Evolutionary conservation across 2,329 filamentous ascomycete genomes (phyloP).

Genomic region (Mycogone perniciosa): DNA sequence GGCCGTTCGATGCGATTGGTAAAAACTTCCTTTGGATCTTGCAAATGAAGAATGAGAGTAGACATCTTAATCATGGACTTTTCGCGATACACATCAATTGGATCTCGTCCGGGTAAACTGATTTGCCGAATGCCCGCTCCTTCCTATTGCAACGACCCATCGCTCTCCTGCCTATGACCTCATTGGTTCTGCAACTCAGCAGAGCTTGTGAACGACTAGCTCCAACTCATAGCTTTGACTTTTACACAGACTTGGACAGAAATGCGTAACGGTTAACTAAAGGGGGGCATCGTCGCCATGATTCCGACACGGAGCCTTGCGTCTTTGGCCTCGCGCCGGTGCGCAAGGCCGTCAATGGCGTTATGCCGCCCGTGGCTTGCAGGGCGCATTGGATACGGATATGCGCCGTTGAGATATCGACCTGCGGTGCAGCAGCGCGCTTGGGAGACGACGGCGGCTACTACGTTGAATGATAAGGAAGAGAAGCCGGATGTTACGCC

Average conservation of each 20-base stretch:
- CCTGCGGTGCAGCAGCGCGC: conserved; percentile 10
- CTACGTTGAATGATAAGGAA: conserved; percentile 41
- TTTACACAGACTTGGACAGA: no score
- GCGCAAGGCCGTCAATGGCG: conserved; percentile 9
- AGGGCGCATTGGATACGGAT: background rate
- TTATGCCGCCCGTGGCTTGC: conserved; percentile 4
- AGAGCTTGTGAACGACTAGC: background rate
- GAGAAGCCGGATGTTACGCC: conserved; percentile 38
- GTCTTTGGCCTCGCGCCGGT: conserved; percentile 11
- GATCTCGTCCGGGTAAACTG: conserved; percentile 20
- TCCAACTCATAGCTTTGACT: no score
- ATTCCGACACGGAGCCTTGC: conserved; percentile 23
- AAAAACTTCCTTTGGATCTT: background rate
- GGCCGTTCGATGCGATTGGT: no score
- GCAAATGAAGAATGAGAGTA: background rate
- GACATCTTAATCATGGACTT: background rate
- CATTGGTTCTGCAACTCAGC: conserved; percentile 12
- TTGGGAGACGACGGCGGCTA: conserved; percentile 21
- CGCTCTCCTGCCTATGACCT: conserved; percentile 15
- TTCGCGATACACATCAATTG: background rate
- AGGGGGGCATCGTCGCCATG: conserved; percentile 18
- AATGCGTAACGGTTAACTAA: background rate
- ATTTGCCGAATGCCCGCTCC: conserved; percentile 17
- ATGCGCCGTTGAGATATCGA: conserved; percentile 3
- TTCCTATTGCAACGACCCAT: conserved; percentile 9